Base-by-base conservation (phyloP, 306 rosid genomes). In the Vigna trinervia region DNA sequence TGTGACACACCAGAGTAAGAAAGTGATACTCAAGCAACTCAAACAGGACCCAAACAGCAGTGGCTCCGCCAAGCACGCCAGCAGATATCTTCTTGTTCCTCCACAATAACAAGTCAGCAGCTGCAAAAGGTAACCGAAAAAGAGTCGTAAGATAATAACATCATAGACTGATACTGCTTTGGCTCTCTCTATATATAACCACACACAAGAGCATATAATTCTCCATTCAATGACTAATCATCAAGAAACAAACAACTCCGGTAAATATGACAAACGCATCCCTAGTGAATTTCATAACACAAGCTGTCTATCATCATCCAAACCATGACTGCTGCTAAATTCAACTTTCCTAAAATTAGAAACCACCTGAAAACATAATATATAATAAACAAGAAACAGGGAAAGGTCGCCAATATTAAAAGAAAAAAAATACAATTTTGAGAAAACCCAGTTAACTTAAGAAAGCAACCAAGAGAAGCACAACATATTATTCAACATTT, bases 101-200 rank as follows among this genome's bases (percentile, higher is more conserved):
- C 96, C 96, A 91, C 78, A 91, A 84, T 6, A 91, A 75, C 78
- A 91, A 84, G 61, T 91, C 93, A 64, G 96, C 96, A 77, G 93
- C 96, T 91, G 89, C 85, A 77, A 46, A 1, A 8, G 14, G 45
- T 67, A 12, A 67, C 26, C 45, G 14, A 14, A 57, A 73, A 32
- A 3, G 0, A 36, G 14, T 8, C 77, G 43, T 23, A 23, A 73
- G 77, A 73, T 39, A n/a, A 51, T 48, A 48, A 6, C 9, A 23
- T 38, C 50, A 52, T 32, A 34, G 3, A 53, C 1, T n/a, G 62
- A 17, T 17, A 53, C 75, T 34, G 11, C 11, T 50, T 28, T 69
- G 28, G 1, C 43, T 52, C 48, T 32, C 47, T 45, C 12, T 41
- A 8, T 9, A 12, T 1, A 45, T 4, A 67, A 12, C 54, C n/a